phyloP scores from a whole-genome alignment of 257 asterid species.

The Plantago major region DNA sequence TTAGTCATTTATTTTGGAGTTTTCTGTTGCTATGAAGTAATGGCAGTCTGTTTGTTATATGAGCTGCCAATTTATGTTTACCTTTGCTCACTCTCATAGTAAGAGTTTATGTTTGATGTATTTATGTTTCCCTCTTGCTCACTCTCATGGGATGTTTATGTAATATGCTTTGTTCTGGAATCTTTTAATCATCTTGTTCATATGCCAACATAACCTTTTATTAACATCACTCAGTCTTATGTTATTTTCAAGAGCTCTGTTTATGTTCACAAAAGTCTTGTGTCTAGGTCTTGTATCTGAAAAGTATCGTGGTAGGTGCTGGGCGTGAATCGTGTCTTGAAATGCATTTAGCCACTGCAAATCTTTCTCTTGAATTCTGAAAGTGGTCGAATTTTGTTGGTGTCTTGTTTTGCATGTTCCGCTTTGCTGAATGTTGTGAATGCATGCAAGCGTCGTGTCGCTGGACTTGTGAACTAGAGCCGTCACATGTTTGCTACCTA shows the following conservation, averaged over 20 bases:
- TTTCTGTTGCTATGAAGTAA: slow-evolving; percentile 16
- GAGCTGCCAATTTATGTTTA: slow-evolving; percentile 16
- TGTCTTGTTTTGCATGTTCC: not conserved
- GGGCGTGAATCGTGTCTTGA: slow-evolving; percentile 1
- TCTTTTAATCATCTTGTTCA: not conserved
- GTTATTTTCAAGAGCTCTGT: not conserved
- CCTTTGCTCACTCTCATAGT: slow-evolving; percentile 2
- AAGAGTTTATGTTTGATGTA: not conserved
- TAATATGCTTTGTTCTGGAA: not conserved
- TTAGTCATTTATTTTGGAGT: slow-evolving; percentile 22
- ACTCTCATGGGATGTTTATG: slow-evolving; percentile 1
- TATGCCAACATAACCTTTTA: not conserved
- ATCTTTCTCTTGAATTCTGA: not conserved
- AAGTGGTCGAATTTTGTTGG: not conserved
- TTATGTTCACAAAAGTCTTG: not conserved
- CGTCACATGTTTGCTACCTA: not conserved
- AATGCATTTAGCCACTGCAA: not conserved
- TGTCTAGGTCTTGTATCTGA: not conserved
- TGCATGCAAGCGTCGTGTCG: slow-evolving; percentile 16
- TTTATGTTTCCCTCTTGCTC: slow-evolving; percentile 6
- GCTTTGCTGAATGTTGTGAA: not conserved
- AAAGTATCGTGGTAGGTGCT: not conserved
- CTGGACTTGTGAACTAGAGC: slow-evolving; percentile 2
- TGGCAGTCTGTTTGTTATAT: slow-evolving; percentile 9
- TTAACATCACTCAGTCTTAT: slow-evolving; percentile 6